These are phyloP conservation scores for Wickerhamomyces ciferrii DNA, from an alignment of 805 yeast genomes.

Conservation along the genomic window DNA sequence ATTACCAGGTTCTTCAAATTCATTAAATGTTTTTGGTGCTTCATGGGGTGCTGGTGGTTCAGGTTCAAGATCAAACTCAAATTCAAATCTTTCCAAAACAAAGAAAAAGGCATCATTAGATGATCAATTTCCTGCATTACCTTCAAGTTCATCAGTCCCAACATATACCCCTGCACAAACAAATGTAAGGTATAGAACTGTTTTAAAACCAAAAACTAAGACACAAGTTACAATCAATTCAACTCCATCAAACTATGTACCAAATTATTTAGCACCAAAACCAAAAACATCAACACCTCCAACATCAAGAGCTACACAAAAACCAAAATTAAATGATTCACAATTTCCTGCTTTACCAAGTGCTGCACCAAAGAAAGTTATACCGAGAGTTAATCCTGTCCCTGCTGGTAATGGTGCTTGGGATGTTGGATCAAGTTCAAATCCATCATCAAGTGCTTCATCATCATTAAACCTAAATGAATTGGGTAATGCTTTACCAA, in stretches of 20 bases:
- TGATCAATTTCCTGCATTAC: slow-evolving; percentile 28
- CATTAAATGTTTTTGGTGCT: slow-evolving; percentile 18
- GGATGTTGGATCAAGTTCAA: slow-evolving; percentile 18
- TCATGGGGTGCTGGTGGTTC: slow-evolving; percentile 22
- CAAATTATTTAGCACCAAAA: slow-evolving; percentile 23
- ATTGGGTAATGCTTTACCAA: not conserved
- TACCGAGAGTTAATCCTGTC: slow-evolving; percentile 56
- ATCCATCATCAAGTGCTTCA: not conserved
- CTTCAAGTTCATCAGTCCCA: slow-evolving; percentile 5
- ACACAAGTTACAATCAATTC: slow-evolving; percentile 8
- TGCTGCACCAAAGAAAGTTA: slow-evolving; percentile 34
- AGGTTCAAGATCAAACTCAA: slow-evolving; percentile 10
- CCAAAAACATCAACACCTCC: slow-evolving; percentile 16
- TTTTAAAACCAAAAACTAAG: slow-evolving; percentile 3
- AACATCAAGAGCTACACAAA: slow-evolving; percentile 10
- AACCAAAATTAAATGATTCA: slow-evolving; percentile 17
- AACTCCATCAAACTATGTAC: slow-evolving; percentile 17
- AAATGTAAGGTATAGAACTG: slow-evolving; percentile 15
- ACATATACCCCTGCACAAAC: slow-evolving; percentile 15
- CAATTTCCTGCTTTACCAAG: slow-evolving; percentile 46
- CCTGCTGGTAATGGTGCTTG: slow-evolving; percentile 32
- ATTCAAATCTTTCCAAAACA: slow-evolving; percentile 11
- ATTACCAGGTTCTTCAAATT: slow-evolving; percentile 27
- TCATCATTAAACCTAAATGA: not conserved
- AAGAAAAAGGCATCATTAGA: slow-evolving; percentile 6